Evolutionary conservation across 2,329 filamentous ascomycete genomes (phyloP).

Genomic region (Neonectria faginata): DNA sequence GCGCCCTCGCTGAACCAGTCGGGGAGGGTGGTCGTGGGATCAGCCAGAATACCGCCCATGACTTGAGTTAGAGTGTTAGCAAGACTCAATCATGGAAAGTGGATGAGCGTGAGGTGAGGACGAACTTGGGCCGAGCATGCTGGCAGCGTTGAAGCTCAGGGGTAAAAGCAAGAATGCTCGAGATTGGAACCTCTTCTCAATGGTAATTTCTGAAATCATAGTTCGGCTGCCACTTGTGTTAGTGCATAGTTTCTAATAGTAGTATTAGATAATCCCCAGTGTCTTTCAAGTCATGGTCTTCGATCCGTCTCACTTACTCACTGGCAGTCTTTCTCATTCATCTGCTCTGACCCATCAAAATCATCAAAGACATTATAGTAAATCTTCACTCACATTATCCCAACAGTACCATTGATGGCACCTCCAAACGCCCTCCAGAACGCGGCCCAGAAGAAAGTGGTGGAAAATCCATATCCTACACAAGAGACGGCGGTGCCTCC

Average conservation of each 20-base stretch:
- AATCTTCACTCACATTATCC: conserved; percentile 56
- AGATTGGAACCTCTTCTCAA: conserved; percentile 61
- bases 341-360: no score
- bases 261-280: neutral
- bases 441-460: conserved; percentile 71
- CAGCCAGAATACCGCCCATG: conserved; percentile 75
- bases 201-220: conserved; percentile 62
- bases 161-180: conserved; percentile 60
- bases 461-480: conserved; percentile 79
- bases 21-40: conserved; percentile 72
- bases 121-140: conserved; percentile 59
- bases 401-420: conserved; percentile 61
- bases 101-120: conserved; percentile 4
- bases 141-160: conserved; percentile 62
- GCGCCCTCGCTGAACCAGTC: conserved; percentile 71
- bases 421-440: conserved; percentile 76
- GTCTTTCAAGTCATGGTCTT: neutral
- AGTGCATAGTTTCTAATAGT: conserved; percentile 5
- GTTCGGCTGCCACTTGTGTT: conserved; percentile 51
- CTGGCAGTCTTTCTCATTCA: no score
- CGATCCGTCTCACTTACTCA: neutral
- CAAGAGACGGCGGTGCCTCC: conserved; percentile 75
- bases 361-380: neutral
- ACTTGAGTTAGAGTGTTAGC: conserved; percentile 47
- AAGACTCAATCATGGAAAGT: neutral